These are phyloP conservation scores for Huntiella omanensis DNA, from an alignment of 2,329 filamentous ascomycete species.

Conservation along the genomic window DNA sequence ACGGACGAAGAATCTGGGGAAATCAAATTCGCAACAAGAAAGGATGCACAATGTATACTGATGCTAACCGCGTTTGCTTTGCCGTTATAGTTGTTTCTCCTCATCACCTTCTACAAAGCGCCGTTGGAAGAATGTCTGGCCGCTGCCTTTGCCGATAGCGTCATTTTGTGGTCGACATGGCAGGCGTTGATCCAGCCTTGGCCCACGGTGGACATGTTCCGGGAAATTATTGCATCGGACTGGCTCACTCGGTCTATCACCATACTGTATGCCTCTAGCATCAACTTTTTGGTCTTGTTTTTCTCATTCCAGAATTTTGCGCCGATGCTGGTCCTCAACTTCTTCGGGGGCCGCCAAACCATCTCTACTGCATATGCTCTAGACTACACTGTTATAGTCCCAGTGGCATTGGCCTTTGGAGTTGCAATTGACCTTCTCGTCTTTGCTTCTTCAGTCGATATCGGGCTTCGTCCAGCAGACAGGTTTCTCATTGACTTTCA, in stretches of 20 bases:
- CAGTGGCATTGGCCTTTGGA: conserved; percentile 40
- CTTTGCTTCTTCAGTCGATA: conserved; percentile 47
- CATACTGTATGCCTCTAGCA: conserved; percentile 45
- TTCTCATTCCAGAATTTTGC: conserved; percentile 51
- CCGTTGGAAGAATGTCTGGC: conserved; percentile 30
- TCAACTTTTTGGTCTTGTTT: conserved; percentile 60
- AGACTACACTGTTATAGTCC: conserved; percentile 40
- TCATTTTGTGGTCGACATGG: conserved; percentile 31
- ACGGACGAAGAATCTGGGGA: not conserved
- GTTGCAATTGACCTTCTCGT: conserved; percentile 57
- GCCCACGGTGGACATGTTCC: conserved; percentile 38
- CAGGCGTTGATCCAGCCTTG: not conserved
- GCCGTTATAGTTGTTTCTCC: conserved; percentile 44
- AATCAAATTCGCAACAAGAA: not conserved
- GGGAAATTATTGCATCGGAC: conserved; percentile 47
- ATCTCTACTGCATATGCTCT: conserved; percentile 49
- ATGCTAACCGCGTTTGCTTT: not conserved
- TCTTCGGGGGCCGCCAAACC: conserved; percentile 55
- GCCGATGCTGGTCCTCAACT: conserved; percentile 49
- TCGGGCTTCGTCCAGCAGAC: conserved; percentile 29
- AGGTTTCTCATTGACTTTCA: conserved; percentile 37
- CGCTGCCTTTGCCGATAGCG: not conserved
- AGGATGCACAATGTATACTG: not conserved
- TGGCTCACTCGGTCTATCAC: conserved; percentile 43
- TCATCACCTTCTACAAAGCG: conserved; percentile 60